These are phyloP conservation scores for Melaleuca alternifolia DNA, from an alignment of 345 rosid species.

Conservation along the genomic window DNA sequence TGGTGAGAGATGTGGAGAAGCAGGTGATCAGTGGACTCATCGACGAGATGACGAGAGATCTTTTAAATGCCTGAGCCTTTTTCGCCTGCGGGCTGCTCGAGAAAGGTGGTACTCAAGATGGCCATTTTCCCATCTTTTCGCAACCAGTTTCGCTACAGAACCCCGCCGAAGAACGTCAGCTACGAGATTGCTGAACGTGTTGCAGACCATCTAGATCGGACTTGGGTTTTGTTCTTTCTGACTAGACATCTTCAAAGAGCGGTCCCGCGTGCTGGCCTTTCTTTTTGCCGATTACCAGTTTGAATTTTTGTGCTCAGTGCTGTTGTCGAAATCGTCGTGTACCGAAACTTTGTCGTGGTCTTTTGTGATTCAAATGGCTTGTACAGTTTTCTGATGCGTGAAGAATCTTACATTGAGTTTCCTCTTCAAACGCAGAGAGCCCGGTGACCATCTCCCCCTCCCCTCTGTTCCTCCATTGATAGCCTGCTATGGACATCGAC, in stretches of 20 bases:
- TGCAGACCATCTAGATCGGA: neutral
- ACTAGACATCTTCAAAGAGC: neutral
- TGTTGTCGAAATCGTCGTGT: neutral
- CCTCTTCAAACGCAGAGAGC: no score
- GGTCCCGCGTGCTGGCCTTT: neutral
- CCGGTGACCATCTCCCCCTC: no score
- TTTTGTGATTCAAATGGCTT: neutral
- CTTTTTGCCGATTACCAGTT: neutral
- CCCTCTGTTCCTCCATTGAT: neutral
- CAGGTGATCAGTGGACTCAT: slow-evolving; percentile 49
- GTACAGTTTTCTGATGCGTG: neutral
- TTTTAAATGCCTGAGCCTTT: slow-evolving; percentile 1
- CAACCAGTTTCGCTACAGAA: neutral
- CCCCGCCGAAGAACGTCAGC: neutral
- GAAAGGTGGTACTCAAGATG: neutral
- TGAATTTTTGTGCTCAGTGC: neutral
- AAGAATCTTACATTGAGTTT: no score
- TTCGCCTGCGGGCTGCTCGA: neutral
- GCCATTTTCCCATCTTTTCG: neutral
- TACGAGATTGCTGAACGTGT: neutral
- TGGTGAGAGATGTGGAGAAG: slow-evolving; percentile 63
- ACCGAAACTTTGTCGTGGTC: neutral
- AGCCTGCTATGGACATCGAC: neutral
- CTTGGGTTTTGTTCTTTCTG: neutral
- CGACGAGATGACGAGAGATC: slow-evolving; percentile 56